phyloP scores from a whole-genome alignment of 2,329 filamentous ascomycete genomes.

The Aspergillus calidoustus region DNA sequence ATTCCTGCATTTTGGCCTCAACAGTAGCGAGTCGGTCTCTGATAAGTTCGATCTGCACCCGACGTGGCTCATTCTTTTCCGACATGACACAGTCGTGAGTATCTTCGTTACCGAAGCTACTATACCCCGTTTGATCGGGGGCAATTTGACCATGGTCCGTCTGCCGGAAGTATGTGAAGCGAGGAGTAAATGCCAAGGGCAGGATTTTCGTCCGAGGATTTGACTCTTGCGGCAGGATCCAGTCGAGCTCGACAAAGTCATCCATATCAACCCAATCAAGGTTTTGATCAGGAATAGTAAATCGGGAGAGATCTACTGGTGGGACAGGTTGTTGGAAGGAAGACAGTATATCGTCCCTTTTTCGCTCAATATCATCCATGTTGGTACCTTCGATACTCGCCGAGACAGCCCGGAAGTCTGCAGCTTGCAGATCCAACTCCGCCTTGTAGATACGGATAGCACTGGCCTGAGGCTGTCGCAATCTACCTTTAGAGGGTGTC shows the following conservation, averaged over 20 bases:
- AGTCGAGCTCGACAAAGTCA: conserved; percentile 97
- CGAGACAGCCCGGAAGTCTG: conserved; percentile 90
- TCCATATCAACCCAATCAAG: conserved; percentile 99
- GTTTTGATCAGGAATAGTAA: conserved; percentile 94
- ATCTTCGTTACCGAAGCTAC: conserved; percentile 88
- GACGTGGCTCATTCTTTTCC: conserved; percentile 82
- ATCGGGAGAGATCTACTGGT: conserved; percentile 73
- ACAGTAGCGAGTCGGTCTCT: conserved; percentile 78
- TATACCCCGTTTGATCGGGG: conserved; percentile 76
- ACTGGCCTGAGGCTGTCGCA: conserved; percentile 79
- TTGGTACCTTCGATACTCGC: conserved; percentile 84
- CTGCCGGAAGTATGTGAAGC: conserved; percentile 95
- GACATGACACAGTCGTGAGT: conserved; percentile 97
- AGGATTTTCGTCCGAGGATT: conserved; percentile 94
- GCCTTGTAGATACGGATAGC: conserved; percentile 96
- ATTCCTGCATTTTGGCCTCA: conserved; percentile 75
- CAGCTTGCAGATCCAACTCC: conserved; percentile 87
- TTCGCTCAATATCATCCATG: conserved; percentile 70
- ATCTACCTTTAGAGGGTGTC: conserved; percentile 75
- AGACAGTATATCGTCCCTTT: conserved; percentile 62
- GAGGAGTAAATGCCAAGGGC: conserved; percentile 88
- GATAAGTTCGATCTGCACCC: conserved; percentile 85
- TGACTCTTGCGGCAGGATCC: conserved; percentile 86
- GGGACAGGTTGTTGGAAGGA: conserved; percentile 58
- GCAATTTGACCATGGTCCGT: conserved; percentile 85